Conservation (phyloP, 106 monocot species). For the Hemerocallis citrina region DNA sequence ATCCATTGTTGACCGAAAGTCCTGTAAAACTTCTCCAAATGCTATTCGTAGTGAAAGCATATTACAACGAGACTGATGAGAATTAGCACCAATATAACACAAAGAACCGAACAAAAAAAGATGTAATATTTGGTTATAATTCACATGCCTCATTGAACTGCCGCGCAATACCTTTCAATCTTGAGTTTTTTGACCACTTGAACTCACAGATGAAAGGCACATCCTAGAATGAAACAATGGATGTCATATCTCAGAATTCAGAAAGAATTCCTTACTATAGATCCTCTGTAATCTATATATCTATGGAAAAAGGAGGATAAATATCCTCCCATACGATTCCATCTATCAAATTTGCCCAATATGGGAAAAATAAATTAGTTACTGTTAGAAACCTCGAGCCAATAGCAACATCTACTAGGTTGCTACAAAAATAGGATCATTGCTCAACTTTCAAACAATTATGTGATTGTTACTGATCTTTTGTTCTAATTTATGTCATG, state of each 20-base stretch:
- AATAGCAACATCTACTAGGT: too few relatives aligned
- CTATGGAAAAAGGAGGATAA: too few relatives aligned
- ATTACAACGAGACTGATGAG: neutral
- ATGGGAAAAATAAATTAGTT: too few relatives aligned
- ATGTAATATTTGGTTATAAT: neutral
- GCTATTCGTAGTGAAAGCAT: constrained; percentile 12
- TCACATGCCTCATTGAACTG: constrained; percentile 49
- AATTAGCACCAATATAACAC: neutral
- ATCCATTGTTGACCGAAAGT: constrained; percentile 46
- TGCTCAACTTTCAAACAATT: too few relatives aligned
- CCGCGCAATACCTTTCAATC: constrained; percentile 38
- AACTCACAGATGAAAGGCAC: constrained; percentile 44
- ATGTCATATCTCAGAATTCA: neutral
- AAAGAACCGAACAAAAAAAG: neutral
- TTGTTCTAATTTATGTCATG: too few relatives aligned
- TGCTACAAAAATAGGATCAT: too few relatives aligned
- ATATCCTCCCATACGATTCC: too few relatives aligned
- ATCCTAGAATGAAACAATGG: constrained; percentile 29
- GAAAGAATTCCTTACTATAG: too few relatives aligned
- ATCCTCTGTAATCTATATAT: too few relatives aligned
- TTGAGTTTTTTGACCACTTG: constrained; percentile 45
- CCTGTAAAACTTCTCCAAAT: constrained; percentile 41
- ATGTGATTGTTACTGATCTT: too few relatives aligned
- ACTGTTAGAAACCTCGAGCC: too few relatives aligned
- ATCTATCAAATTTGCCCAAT: too few relatives aligned